A percentile compares a stretch with the other conserved stretches of the same genome.
Conservation (phyloP, 2,329 filamentous ascomycete species). For the Fusarium sp. region DNA sequence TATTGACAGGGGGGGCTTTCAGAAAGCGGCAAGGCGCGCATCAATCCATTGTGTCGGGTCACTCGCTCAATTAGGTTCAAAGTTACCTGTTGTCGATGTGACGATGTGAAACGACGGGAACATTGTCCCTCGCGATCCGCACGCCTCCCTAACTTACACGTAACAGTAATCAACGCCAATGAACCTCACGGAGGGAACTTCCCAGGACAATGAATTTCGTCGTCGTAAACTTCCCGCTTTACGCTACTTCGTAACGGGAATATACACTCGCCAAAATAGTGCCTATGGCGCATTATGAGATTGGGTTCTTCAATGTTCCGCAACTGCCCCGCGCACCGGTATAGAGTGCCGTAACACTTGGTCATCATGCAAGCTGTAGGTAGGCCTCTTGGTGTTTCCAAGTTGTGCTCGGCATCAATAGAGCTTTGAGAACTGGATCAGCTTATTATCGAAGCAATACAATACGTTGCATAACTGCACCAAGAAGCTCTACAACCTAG, state of each 20-base stretch:
- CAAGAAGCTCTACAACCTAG: slow-evolving; percentile 1
- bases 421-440: background rate
- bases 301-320: slow-evolving; percentile 9
- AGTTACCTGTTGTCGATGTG: slow-evolving; percentile 30
- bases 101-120: slow-evolving; percentile 37
- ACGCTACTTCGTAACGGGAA: background rate
- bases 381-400: slow-evolving; percentile 24
- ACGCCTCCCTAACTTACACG: slow-evolving; percentile 27
- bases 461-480: slow-evolving; percentile 7
- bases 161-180: background rate
- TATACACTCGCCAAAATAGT: slow-evolving; percentile 4
- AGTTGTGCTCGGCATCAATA: background rate
- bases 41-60: slow-evolving; percentile 52
- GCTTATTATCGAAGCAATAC: background rate
- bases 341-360: slow-evolving; percentile 22
- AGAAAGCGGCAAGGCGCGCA: slow-evolving; percentile 49
- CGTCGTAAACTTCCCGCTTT: background rate
- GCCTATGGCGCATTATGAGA: slow-evolving; percentile 10
- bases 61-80: slow-evolving; percentile 19
- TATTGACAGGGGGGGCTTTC: slow-evolving; percentile 36
- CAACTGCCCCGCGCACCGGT: slow-evolving; percentile 11
- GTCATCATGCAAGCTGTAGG: slow-evolving; percentile 25
- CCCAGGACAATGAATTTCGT: slow-evolving; percentile 20
- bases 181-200: slow-evolving; percentile 23
- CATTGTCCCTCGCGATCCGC: slow-evolving; percentile 9